Percentiles rank a stretch among this genome's conserved stretches.
These are phyloP conservation scores for Tagetes patula DNA, from an alignment of 129 eudicot species.

Conservation along the genomic window DNA sequence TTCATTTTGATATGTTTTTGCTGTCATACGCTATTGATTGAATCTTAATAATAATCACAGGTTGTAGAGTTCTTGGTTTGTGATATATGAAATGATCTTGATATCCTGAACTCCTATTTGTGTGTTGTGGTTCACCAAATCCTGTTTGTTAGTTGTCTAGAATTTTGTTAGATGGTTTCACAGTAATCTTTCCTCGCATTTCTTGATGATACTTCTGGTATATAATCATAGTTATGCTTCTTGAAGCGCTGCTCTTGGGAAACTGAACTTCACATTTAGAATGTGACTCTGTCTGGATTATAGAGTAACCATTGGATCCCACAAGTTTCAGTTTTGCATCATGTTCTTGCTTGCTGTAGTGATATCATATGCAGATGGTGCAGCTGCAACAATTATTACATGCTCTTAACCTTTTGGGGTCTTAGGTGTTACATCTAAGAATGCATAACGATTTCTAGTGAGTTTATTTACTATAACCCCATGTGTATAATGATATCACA, in stretches of 20 bases:
- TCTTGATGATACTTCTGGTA: neutral
- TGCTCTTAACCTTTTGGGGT: constrained; percentile 25
- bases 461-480: neutral
- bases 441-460: neutral
- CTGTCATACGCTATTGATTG: neutral
- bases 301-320: neutral
- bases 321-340: neutral
- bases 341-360: constrained; percentile 20
- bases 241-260: too few species aligned
- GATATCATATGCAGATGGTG: constrained; percentile 50
- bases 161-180: neutral
- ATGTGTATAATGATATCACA: neutral
- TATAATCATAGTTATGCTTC: too few species aligned
- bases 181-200: neutral
- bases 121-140: neutral
- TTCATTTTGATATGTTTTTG: constrained; percentile 16
- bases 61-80: constrained; percentile 16
- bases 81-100: neutral
- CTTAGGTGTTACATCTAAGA: neutral
- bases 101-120: neutral
- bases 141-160: neutral
- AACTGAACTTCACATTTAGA: too few species aligned
- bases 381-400: constrained; percentile 51
- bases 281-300: too few species aligned
- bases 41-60: constrained; percentile 15